A percentile compares a stretch with the other conserved stretches of the same genome.
phyloP scores from a whole-genome alignment of 148 eudicot species.

The Mesembryanthemum crystallinum region DNA sequence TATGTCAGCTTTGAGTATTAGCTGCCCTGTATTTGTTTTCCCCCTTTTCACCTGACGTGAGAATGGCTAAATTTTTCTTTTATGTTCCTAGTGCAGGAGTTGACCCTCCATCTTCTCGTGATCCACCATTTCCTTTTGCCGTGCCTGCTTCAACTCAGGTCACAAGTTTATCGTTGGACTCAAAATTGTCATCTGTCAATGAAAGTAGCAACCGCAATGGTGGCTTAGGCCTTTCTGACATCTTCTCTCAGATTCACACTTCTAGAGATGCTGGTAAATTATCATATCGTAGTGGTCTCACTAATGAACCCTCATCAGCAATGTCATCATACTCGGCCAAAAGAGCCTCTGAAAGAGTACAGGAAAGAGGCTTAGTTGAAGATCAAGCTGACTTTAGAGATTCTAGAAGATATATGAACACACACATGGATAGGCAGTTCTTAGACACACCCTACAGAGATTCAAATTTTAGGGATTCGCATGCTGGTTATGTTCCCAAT shows the following conservation, averaged over 20 bases:
- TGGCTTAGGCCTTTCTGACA: constrained; percentile 64
- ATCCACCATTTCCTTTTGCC: constrained; percentile 93
- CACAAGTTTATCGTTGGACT: constrained; percentile 52
- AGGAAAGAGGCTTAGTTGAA: constrained; percentile 62
- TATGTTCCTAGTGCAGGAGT: constrained; percentile 91
- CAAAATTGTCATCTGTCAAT: constrained; percentile 48
- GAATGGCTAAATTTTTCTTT: constrained; percentile 46
- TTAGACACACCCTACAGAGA: constrained; percentile 65
- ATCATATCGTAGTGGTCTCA: constrained; percentile 48
- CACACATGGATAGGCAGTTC: constrained; percentile 67
- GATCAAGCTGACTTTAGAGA: constrained; percentile 58
- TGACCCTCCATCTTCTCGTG: constrained; percentile 98
- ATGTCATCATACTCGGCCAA: constrained; percentile 56
- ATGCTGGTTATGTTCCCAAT: constrained; percentile 62
- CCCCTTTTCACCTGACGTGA: background rate
- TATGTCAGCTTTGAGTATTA: background rate
- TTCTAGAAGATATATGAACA: constrained; percentile 57
- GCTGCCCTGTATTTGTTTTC: background rate
- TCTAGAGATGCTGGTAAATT: constrained; percentile 69
- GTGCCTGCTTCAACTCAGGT: constrained; percentile 87
- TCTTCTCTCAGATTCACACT: constrained; percentile 72
- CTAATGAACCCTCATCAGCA: constrained; percentile 55
- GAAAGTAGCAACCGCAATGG: constrained; percentile 73
- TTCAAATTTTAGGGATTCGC: constrained; percentile 64
- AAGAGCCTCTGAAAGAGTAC: constrained; percentile 65